phyloP scores from a whole-genome alignment of 345 rosid genomes.

The Stellera chamaejasme region DNA sequence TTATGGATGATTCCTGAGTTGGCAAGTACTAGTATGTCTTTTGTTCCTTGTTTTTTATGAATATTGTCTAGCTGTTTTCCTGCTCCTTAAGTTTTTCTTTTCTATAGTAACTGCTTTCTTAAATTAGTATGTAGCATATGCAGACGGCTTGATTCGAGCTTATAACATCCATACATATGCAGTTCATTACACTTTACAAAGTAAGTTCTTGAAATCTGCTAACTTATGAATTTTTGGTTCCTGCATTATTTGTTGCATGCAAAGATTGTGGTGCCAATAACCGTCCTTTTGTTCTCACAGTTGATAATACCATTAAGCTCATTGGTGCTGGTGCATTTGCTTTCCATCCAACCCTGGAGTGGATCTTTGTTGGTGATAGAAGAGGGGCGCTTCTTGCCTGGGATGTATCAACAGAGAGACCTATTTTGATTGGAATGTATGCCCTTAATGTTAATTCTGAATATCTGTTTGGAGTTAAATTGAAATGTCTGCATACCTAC shows the following conservation, averaged over 20 bases:
- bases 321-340: conserved; percentile 92
- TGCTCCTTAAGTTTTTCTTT: conserved; percentile 5
- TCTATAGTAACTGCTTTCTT: conserved; percentile 13
- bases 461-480: neutral
- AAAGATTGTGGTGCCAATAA: neutral
- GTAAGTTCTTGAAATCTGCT: conserved; percentile 36
- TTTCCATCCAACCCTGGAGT: conserved; percentile 90
- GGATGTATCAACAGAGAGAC: conserved; percentile 99
- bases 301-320: conserved; percentile 93
- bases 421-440: conserved; percentile 95
- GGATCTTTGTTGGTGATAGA: conserved; percentile 99
- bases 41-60: no score
- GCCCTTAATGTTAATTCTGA: conserved; percentile 14
- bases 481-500: no score
- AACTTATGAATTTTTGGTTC: neutral
- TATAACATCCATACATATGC: conserved; percentile 93
- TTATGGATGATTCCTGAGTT: no score
- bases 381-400: conserved; percentile 92
- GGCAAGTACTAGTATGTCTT: no score
- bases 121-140: conserved; percentile 85
- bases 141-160: conserved; percentile 95
- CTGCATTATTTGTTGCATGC: conserved; percentile 6
- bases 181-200: conserved; percentile 81
- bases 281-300: conserved; percentile 29
- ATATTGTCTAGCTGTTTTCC: no score